Conservation (phyloP, 176 grass and related monocot genomes). For the Oryza meyeriana region DNA sequence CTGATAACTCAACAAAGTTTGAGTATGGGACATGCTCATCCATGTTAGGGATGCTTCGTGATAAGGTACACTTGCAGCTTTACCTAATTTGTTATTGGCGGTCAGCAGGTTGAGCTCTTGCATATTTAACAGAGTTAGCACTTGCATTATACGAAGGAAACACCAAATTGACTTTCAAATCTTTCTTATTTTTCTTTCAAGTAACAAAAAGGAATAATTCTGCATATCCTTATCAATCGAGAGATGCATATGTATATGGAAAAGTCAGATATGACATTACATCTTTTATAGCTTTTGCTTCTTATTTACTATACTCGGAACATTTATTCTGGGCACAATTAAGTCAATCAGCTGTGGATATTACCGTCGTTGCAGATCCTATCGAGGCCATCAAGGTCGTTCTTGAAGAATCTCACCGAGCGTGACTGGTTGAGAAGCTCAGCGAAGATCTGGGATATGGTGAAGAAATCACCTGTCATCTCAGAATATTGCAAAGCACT, state of each 20-base stretch:
- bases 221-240: not conserved
- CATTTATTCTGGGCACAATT: not conserved
- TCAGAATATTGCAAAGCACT: constrained; percentile 76
- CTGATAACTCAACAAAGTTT: constrained; percentile 43
- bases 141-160: not conserved
- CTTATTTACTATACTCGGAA: too few relatives aligned
- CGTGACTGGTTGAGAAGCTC: constrained; percentile 92
- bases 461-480: constrained; percentile 74
- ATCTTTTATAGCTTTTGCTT: too few relatives aligned
- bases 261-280: not conserved
- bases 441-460: constrained; percentile 84
- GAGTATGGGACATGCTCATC: constrained; percentile 61
- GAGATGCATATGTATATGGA: not conserved
- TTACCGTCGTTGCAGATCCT: constrained; percentile 48
- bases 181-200: not conserved
- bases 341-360: not conserved
- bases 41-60: constrained; percentile 66
- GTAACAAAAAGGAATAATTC: not conserved
- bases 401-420: constrained; percentile 73
- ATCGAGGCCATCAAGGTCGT: constrained; percentile 53
- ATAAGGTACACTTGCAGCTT: constrained; percentile 59
- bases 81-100: not conserved
- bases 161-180: not conserved
- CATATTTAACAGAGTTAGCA: not conserved
- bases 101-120: not conserved